phyloP scores from a whole-genome alignment of 1,284 basidiomycete genomes.

The Sporisorium exsertum region DNA sequence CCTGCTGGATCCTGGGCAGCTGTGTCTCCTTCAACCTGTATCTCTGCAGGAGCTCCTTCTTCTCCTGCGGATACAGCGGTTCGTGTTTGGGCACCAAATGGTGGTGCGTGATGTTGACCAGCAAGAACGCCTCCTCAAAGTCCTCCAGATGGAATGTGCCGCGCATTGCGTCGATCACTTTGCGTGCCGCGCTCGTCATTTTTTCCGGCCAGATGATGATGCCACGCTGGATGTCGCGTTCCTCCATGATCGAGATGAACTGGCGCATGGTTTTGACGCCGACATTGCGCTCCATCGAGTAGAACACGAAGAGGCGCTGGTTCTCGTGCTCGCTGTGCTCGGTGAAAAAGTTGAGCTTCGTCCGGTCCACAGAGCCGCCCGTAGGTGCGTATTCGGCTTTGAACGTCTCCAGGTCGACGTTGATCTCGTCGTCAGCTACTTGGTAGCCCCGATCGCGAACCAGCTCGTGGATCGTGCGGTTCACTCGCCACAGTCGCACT shows the following conservation, averaged over 20 bases:
- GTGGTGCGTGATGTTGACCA: constrained; percentile 95
- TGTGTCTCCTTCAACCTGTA: constrained; percentile 99
- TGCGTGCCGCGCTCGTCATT: constrained; percentile 95
- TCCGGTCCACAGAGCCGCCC: constrained; percentile 62
- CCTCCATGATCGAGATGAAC: constrained; percentile 66
- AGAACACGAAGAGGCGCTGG: constrained; percentile 93
- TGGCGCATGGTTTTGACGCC: constrained; percentile 69
- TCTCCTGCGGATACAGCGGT: constrained; percentile 86
- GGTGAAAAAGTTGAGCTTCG: constrained; percentile 66
- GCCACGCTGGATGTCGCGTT: constrained; percentile 85
- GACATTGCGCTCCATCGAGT: constrained; percentile 72
- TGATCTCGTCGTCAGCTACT: constrained; percentile 89
- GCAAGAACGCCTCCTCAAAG: constrained; percentile 93
- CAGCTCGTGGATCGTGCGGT: constrained; percentile 95
- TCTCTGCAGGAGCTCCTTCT: constrained; percentile 85
- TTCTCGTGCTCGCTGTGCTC: constrained; percentile 69
- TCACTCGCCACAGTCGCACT: constrained; percentile 91
- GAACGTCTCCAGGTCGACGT: constrained; percentile 84
- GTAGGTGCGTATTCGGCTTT: constrained; percentile 72
- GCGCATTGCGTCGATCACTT: constrained; percentile 73
- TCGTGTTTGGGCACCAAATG: constrained; percentile 94
- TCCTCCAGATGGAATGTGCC: constrained; percentile 89
- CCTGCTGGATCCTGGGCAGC: constrained; percentile 92
- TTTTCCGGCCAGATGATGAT: constrained; percentile 95
- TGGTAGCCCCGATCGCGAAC: constrained; percentile 87